Percentiles rank a stretch among this genome's conserved stretches.
These are phyloP conservation scores for Colletotrichum higginsianum DNA, from an alignment of 2,329 filamentous ascomycete species.

Conservation along the genomic window DNA sequence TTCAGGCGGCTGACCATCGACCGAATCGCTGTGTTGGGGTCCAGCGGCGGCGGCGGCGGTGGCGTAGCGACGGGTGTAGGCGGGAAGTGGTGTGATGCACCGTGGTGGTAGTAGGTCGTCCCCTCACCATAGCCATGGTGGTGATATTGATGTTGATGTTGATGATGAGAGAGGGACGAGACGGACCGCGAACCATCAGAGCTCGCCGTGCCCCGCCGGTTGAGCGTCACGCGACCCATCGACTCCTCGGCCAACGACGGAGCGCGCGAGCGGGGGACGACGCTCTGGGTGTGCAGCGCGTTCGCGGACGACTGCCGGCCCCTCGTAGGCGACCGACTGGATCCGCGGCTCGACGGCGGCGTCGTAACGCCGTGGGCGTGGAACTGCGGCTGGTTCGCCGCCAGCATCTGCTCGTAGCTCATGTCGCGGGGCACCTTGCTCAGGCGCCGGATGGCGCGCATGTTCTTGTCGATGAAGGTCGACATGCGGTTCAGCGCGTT, in stretches of 20 bases:
- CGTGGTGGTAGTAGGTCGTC: slow-evolving; percentile 23
- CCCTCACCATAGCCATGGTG: not conserved
- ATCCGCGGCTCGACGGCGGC: slow-evolving; percentile 53
- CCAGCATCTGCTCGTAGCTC: slow-evolving; percentile 52
- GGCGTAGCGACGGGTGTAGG: slow-evolving; percentile 47
- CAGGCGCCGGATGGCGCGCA: slow-evolving; percentile 58
- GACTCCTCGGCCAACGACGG: slow-evolving; percentile 36
- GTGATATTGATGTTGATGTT: not conserved
- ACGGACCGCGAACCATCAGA: slow-evolving; percentile 37
- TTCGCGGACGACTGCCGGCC: slow-evolving; percentile 30
- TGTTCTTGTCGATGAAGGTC: slow-evolving; percentile 59
- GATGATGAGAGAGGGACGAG: slow-evolving; percentile 1
- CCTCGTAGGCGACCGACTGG: slow-evolving; percentile 48
- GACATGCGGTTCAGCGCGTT: slow-evolving; percentile 62
- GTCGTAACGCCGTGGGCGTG: slow-evolving; percentile 43
- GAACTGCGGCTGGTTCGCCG: slow-evolving; percentile 46
- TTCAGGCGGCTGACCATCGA: slow-evolving; percentile 54
- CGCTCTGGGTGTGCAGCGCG: slow-evolving; percentile 29
- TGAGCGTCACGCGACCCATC: slow-evolving; percentile 35
- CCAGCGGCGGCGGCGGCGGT: slow-evolving; percentile 42
- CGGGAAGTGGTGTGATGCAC: slow-evolving; percentile 35
- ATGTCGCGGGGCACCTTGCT: slow-evolving; percentile 55
- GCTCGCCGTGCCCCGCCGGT: slow-evolving; percentile 40
- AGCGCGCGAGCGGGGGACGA: slow-evolving; percentile 42
- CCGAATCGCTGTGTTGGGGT: slow-evolving; percentile 48